These are phyloP conservation scores for Yarrowia divulgata DNA, from an alignment of 805 yeast genomes.

Conservation along the genomic window DNA sequence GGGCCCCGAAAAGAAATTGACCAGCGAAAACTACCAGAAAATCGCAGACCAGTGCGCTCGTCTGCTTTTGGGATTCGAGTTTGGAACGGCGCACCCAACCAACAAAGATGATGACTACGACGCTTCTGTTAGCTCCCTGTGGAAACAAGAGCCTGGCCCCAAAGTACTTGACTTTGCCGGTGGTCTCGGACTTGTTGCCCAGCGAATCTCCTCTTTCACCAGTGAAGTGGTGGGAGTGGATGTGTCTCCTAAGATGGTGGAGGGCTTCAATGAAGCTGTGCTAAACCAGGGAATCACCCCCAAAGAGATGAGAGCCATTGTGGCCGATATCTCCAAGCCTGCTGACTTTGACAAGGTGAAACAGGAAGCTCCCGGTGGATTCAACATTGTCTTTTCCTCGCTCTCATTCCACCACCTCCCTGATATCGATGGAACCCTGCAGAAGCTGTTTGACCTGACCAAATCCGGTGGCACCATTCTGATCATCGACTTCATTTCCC, in stretches of 20 bases:
- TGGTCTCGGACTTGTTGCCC: constrained; percentile 45
- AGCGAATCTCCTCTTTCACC: constrained; percentile 43
- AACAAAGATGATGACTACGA: not conserved
- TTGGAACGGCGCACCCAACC: constrained; percentile 6
- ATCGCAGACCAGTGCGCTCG: constrained; percentile 39
- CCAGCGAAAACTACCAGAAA: constrained; percentile 33
- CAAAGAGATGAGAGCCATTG: constrained; percentile 43
- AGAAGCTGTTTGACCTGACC: constrained; percentile 40
- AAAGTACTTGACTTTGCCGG: constrained; percentile 47
- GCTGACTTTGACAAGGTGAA: constrained; percentile 25
- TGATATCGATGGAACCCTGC: constrained; percentile 41
- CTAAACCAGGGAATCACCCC: constrained; percentile 43
- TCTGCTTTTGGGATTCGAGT: constrained; percentile 24
- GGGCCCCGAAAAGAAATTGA: constrained; percentile 24
- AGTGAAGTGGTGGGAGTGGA: constrained; percentile 45
- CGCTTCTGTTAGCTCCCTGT: not conserved
- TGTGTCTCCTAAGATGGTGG: constrained; percentile 45
- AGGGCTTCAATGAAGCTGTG: constrained; percentile 43
- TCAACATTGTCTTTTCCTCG: constrained; percentile 45
- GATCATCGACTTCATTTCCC: constrained; percentile 26
- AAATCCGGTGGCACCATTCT: constrained; percentile 42
- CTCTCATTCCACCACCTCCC: constrained; percentile 46
- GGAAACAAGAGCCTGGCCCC: constrained; percentile 34
- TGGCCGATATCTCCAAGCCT: constrained; percentile 40
- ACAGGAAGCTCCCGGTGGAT: constrained; percentile 36